phyloP scores from a whole-genome alignment of 208 protist genomes.

The Leishmania turanica region DNA sequence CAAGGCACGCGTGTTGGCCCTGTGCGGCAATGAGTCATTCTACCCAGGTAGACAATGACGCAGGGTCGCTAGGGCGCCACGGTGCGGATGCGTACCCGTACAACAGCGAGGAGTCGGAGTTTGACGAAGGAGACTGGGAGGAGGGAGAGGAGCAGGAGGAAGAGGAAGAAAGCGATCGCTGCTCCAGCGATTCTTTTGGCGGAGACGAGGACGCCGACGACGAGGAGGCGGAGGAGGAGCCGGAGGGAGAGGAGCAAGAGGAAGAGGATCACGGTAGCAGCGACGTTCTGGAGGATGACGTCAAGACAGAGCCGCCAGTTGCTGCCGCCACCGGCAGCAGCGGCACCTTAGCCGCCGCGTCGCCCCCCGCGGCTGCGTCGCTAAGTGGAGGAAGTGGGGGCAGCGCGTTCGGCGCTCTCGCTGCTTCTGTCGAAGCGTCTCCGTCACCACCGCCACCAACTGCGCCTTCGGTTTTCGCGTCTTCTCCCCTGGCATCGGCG shows the following conservation, averaged over 20 bases:
- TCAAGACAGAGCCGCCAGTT: background rate
- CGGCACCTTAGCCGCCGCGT: conserved; percentile 1
- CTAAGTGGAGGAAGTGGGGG: background rate
- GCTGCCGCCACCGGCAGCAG: background rate
- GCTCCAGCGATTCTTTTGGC: background rate
- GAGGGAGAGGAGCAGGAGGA: conserved; percentile 6
- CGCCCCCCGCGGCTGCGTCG: background rate
- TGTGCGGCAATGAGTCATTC: background rate
- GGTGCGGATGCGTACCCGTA: background rate
- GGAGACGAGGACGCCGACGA: background rate
- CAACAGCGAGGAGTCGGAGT: conserved; percentile 15
- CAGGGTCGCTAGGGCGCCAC: background rate
- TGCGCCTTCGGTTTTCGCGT: background rate
- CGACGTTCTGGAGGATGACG: background rate
- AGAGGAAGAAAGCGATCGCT: background rate
- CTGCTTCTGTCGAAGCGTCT: background rate
- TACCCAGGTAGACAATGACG: background rate
- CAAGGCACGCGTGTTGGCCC: background rate
- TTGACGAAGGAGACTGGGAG: conserved; percentile 14
- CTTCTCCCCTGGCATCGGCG: background rate
- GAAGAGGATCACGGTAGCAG: background rate
- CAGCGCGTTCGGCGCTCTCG: conserved; percentile 5
- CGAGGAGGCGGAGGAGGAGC: background rate
- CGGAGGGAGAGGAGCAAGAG: background rate
- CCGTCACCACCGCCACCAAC: background rate